These are phyloP conservation scores for Erysiphe pulchra DNA, from an alignment of 2,329 filamentous ascomycete species.

Conservation along the genomic window DNA sequence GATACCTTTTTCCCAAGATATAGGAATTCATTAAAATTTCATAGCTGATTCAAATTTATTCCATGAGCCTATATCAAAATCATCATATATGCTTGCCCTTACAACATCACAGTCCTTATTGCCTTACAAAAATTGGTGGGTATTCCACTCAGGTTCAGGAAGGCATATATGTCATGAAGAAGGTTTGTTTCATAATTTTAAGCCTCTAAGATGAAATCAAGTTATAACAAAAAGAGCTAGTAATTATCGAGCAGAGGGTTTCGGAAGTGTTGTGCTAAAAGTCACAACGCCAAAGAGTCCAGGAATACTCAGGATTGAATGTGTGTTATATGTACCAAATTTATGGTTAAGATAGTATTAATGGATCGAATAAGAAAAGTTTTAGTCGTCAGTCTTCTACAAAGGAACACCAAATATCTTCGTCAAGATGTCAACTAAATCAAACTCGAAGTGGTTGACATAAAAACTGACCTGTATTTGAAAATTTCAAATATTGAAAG, in stretches of 20 bases:
- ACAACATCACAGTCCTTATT: background rate
- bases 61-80: background rate
- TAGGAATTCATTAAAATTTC: background rate
- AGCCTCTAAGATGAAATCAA: background rate
- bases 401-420: no score
- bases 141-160: background rate
- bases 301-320: no score
- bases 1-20: background rate
- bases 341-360: background rate
- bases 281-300: background rate
- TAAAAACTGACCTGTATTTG: no score
- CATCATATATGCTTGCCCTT: background rate
- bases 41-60: background rate
- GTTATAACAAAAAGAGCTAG: background rate
- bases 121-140: background rate
- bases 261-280: background rate
- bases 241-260: background rate
- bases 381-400: no score
- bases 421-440: no score
- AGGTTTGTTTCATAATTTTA: background rate
- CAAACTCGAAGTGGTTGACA: no score
- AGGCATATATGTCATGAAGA: background rate
- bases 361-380: background rate
- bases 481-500: no score
- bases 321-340: background rate